Evolutionary conservation across 495 filamentous ascomycete species (phyloP).

Genomic region (Oidiodendron maius): DNA sequence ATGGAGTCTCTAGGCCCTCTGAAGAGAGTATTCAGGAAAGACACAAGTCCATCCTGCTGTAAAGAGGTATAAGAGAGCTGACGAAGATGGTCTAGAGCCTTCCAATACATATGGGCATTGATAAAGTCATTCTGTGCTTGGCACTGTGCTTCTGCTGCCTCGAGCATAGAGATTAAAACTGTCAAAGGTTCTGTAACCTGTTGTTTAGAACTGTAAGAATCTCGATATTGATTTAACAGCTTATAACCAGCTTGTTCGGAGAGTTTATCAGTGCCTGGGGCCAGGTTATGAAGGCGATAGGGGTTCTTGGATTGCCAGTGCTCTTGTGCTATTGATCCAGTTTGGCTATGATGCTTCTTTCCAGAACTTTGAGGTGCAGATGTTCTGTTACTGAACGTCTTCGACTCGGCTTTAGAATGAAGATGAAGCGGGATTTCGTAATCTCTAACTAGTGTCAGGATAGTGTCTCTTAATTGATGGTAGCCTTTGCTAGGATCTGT

Average conservation of each 20-base stretch:
- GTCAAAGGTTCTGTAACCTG: constrained; percentile 27
- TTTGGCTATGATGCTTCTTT: constrained; percentile 17
- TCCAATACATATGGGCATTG: constrained; percentile 63
- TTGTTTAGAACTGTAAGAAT: constrained; percentile 16
- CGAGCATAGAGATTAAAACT: constrained; percentile 60
- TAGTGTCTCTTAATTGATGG: constrained; percentile 74
- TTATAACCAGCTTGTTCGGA: constrained; percentile 23
- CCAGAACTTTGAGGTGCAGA: constrained; percentile 16
- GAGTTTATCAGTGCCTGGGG: constrained; percentile 10
- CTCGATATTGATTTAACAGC: constrained; percentile 8
- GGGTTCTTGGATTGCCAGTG: constrained; percentile 48
- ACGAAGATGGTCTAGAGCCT: constrained; percentile 57
- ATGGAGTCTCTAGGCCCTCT: constrained; percentile 65
- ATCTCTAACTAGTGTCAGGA: constrained; percentile 75
- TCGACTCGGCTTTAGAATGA: constrained; percentile 45
- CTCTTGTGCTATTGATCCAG: constrained; percentile 11
- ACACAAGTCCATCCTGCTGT: constrained; percentile 56
- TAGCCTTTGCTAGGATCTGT: constrained; percentile 75
- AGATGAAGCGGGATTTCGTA: constrained; percentile 64
- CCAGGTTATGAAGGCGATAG: constrained; percentile 39
- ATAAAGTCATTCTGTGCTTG: constrained; percentile 64
- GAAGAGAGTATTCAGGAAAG: constrained; percentile 63
- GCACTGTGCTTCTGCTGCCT: constrained; percentile 60
- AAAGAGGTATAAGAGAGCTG: constrained; percentile 55
- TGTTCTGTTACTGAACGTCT: constrained; percentile 59